A percentile compares a stretch with the other conserved stretches of the same genome.
Conservation (phyloP, 371 early-diverging fungal species). For the Paraphysoderma sedebokerense region DNA sequence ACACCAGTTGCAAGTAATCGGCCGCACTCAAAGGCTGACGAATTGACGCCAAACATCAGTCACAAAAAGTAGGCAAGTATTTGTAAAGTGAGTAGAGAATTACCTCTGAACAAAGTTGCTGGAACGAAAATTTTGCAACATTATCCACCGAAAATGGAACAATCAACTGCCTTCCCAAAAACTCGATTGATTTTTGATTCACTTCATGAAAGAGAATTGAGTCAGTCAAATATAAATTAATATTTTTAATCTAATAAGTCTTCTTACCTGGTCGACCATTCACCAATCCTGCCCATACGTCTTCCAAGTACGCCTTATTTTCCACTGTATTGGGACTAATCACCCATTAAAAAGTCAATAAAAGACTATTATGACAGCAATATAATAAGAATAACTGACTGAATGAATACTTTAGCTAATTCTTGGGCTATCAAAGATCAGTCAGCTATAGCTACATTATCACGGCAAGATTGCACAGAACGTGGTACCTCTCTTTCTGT, state of each 20-base stretch:
- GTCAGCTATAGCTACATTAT: neutral
- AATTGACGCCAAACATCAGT: neutral
- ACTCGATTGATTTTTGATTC: slow-evolving; percentile 24
- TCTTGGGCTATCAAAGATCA: slow-evolving; percentile 6
- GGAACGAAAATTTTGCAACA: slow-evolving; percentile 58
- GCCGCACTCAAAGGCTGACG: slow-evolving; percentile 54
- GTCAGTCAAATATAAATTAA: no score
- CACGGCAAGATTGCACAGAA: neutral
- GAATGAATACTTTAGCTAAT: slow-evolving; percentile 1
- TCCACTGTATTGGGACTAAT: slow-evolving; percentile 5
- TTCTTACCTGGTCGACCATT: slow-evolving; percentile 13
- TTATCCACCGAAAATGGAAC: slow-evolving; percentile 43
- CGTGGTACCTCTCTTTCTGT: slow-evolving; percentile 31
- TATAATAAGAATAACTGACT: slow-evolving; percentile 1
- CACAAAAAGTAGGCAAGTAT: neutral
- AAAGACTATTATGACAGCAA: slow-evolving; percentile 3
- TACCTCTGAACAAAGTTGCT: slow-evolving; percentile 60
- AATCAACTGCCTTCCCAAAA: slow-evolving; percentile 50
- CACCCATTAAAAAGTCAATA: slow-evolving; percentile 22
- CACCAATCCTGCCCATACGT: slow-evolving; percentile 11
- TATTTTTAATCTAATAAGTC: slow-evolving; percentile 4
- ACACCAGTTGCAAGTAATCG: slow-evolving; percentile 71
- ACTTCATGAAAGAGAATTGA: slow-evolving; percentile 10
- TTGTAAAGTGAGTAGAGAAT: neutral
- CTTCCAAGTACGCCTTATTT: neutral